These are phyloP conservation scores for Exserohilum rostratum DNA, from an alignment of 2,329 filamentous ascomycete genomes.

Conservation along the genomic window DNA sequence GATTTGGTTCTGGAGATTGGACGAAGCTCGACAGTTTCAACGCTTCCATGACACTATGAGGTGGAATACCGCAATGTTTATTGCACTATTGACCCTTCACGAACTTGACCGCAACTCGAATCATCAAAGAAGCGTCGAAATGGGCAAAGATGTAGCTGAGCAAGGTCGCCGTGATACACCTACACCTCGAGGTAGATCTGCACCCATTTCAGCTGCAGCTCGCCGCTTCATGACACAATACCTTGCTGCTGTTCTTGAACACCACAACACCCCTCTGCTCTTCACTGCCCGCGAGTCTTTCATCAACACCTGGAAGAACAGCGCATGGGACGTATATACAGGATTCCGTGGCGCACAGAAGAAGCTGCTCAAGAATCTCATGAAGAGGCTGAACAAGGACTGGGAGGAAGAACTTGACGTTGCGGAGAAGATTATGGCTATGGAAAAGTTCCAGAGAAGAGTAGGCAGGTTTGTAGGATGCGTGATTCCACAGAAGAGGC, in stretches of 20 bases:
- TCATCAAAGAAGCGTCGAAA: not conserved
- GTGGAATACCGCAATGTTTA: constrained; percentile 31
- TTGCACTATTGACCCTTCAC: constrained; percentile 19
- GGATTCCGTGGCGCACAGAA: constrained; percentile 13
- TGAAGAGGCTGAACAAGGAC: constrained; percentile 14
- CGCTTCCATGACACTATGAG: constrained; percentile 29
- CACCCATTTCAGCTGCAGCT: constrained; percentile 3
- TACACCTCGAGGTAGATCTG: not conserved
- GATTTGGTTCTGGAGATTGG: constrained; percentile 33
- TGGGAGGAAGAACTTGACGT: constrained; percentile 18
- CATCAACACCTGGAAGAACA: constrained; percentile 20
- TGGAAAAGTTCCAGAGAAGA: constrained; percentile 9
- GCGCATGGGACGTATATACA: constrained; percentile 18
- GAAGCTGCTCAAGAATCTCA: constrained; percentile 21
- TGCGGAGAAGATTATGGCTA: constrained; percentile 2
- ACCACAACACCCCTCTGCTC: constrained; percentile 19
- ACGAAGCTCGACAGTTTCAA: constrained; percentile 26
- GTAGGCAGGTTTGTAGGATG: constrained; percentile 25
- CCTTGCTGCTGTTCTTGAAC: constrained; percentile 29
- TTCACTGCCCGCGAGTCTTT: constrained; percentile 25
- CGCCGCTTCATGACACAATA: constrained; percentile 23
- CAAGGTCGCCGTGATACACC: not conserved
- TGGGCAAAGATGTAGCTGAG: not conserved
- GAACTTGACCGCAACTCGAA: not conserved
- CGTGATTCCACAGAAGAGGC: constrained; percentile 18